Evolutionary conservation across 2,329 filamentous ascomycete genomes (phyloP).

Genomic region (Parafenestella ontariensis): DNA sequence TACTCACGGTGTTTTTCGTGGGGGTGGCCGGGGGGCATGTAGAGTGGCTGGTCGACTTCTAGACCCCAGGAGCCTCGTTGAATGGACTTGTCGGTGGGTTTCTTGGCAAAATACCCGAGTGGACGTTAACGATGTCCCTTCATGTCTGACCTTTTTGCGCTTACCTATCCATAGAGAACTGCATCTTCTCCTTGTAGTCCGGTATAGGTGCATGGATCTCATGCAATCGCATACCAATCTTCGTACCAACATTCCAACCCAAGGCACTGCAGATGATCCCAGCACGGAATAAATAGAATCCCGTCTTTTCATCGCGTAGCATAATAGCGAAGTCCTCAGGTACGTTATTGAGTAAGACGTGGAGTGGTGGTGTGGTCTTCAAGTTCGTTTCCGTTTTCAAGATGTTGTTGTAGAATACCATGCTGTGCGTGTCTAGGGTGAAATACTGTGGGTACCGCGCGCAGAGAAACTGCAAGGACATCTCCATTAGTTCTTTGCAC

Average conservation of each 20-base stretch:
- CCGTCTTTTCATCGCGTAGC: constrained; percentile 72
- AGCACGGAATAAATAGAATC: constrained; percentile 76
- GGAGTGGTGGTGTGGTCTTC: constrained; percentile 67
- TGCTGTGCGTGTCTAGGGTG: constrained; percentile 61
- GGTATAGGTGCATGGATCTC: constrained; percentile 78
- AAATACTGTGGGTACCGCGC: constrained; percentile 80
- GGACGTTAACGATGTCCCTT: background rate
- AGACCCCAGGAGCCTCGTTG: constrained; percentile 86
- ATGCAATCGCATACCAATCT: constrained; percentile 73
- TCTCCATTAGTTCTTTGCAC: constrained; percentile 88
- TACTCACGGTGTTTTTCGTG: constrained; percentile 66
- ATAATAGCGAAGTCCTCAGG: constrained; percentile 86
- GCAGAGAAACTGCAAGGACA: constrained; percentile 80
- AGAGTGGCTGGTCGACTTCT: constrained; percentile 77
- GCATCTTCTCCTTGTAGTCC: constrained; percentile 87
- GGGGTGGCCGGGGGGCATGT: constrained; percentile 72
- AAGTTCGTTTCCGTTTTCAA: constrained; percentile 69
- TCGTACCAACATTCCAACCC: constrained; percentile 78
- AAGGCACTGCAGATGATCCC: constrained; percentile 80
- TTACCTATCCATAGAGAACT: constrained; percentile 83
- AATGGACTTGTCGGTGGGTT: constrained; percentile 76
- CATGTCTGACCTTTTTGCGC: constrained; percentile 19
- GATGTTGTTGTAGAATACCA: constrained; percentile 72
- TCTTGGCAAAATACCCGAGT: constrained; percentile 77
- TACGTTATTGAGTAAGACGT: constrained; percentile 76